Conservation (phyloP, 352 stramenopile species). For the Phytophthora macrochlamydospora region DNA sequence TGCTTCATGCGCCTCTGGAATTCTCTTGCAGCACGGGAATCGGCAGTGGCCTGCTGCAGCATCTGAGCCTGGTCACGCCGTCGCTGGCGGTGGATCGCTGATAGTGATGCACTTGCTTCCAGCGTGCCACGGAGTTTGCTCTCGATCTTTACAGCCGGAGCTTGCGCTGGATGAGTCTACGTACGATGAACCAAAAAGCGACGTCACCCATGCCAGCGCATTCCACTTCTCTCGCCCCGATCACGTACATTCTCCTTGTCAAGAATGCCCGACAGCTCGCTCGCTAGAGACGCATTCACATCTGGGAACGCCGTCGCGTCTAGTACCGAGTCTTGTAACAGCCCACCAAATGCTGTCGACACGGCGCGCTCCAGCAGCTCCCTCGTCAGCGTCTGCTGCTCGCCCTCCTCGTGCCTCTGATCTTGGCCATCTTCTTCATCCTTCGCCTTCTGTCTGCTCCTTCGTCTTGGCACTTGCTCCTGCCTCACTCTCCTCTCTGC, state of each 20-base stretch:
- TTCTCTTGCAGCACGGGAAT: slow-evolving; percentile 23
- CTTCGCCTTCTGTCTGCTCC: not conserved
- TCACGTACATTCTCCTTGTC: slow-evolving; percentile 33
- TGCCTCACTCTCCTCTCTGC: not conserved
- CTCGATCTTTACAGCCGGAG: slow-evolving; percentile 15
- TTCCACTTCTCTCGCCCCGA: not conserved
- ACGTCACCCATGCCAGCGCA: not conserved
- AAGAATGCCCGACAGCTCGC: slow-evolving; percentile 22
- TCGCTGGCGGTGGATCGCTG: slow-evolving; percentile 18
- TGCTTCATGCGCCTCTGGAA: slow-evolving; percentile 41
- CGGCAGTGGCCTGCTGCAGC: slow-evolving; percentile 11
- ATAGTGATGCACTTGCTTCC: slow-evolving; percentile 23
- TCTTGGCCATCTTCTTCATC: not conserved
- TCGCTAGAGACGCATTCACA: slow-evolving; percentile 18
- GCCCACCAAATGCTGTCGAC: slow-evolving; percentile 43
- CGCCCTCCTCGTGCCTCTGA: slow-evolving; percentile 1
- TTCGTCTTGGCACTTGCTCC: not conserved
- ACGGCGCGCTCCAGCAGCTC: slow-evolving; percentile 68
- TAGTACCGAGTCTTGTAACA: slow-evolving; percentile 28
- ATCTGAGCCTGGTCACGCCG: slow-evolving; percentile 24
- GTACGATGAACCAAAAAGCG: not conserved
- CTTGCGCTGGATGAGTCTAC: slow-evolving; percentile 7
- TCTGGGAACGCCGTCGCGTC: slow-evolving; percentile 25
- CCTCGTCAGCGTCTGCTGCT: slow-evolving; percentile 37
- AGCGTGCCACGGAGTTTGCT: slow-evolving; percentile 12